A percentile compares a stretch with the other conserved stretches of the same genome.
Evolutionary conservation across 208 protist genomes (phyloP).

Genomic region (Wallacemonas rigidus): DNA sequence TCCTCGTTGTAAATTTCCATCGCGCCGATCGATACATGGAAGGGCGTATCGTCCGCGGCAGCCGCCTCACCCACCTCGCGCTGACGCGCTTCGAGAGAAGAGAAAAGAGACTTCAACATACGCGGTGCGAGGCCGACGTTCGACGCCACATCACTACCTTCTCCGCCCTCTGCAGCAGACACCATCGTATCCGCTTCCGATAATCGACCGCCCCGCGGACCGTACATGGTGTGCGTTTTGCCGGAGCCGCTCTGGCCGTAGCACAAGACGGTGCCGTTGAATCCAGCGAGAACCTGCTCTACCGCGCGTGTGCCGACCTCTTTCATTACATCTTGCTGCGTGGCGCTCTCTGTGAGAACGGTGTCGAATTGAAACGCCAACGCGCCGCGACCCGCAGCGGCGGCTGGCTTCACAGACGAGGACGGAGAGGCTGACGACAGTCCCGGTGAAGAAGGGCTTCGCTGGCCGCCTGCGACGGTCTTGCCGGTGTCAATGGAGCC

Average conservation of each 20-base stretch:
- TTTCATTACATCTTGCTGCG: conserved; percentile 72
- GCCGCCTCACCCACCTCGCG: not conserved
- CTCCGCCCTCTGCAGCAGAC: not conserved
- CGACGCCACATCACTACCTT: not conserved
- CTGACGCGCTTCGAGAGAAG: conserved; percentile 6
- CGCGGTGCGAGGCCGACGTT: conserved; percentile 46
- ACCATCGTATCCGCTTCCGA: not conserved
- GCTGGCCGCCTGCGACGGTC: not conserved
- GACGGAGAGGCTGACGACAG: not conserved
- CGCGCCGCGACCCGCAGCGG: conserved; percentile 2
- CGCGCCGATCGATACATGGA: conserved; percentile 47
- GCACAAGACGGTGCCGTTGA: conserved; percentile 83
- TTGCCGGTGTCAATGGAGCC: not conserved
- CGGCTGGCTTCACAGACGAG: not conserved
- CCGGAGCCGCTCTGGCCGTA: conserved; percentile 94
- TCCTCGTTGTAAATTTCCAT: conserved; percentile 86
- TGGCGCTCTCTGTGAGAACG: conserved; percentile 54
- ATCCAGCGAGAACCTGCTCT: conserved; percentile 64
- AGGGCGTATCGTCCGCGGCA: conserved; percentile 5
- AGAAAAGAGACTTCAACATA: conserved; percentile 31
- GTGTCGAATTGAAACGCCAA: conserved; percentile 67
- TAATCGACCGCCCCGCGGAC: conserved; percentile 39
- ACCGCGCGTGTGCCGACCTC: conserved; percentile 57
- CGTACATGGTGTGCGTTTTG: conserved; percentile 89
- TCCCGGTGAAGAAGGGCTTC: not conserved